Conservation (phyloP, 345 rosid genomes). For the Cardamine resedifolia region DNA sequence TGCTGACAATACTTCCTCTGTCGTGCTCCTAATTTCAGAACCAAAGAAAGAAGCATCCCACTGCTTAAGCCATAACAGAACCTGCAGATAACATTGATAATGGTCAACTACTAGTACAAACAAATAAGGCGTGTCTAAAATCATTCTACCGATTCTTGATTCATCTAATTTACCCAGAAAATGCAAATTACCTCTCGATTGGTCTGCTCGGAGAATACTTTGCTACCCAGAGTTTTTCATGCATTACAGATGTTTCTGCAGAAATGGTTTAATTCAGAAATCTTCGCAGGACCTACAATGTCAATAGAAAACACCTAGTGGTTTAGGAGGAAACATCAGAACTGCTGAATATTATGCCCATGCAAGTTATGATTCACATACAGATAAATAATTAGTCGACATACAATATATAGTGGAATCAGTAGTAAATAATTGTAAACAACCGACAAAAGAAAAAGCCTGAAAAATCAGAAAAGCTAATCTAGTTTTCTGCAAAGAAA, state of each 20-base stretch:
- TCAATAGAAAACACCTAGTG: not conserved
- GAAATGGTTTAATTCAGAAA: constrained; percentile 43
- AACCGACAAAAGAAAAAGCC: not conserved
- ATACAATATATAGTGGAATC: not conserved
- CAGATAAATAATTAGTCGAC: not conserved
- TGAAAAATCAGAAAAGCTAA: not conserved
- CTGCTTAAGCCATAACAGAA: constrained; percentile 92
- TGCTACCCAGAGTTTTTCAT: constrained; percentile 90
- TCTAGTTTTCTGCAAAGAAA: not conserved
- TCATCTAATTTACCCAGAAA: not conserved
- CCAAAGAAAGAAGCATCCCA: constrained; percentile 99
- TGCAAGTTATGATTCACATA: not conserved
- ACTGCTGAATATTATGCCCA: not conserved
- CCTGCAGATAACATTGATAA: constrained; percentile 47
- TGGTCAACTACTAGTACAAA: constrained; percentile 14
- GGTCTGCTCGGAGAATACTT: constrained; percentile 89
- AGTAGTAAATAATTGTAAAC: not conserved
- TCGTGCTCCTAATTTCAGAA: constrained; percentile 86
- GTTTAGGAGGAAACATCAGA: not conserved
- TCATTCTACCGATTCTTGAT: not conserved
- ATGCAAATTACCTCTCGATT: constrained; percentile 76
- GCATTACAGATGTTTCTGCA: constrained; percentile 46
- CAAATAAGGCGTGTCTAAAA: constrained; percentile 7
- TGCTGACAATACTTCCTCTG: constrained; percentile 85
- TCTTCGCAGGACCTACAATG: constrained; percentile 45